Evolutionary conservation across 78 protist species (phyloP).

Genomic region (Emiliania huxleyi): DNA sequence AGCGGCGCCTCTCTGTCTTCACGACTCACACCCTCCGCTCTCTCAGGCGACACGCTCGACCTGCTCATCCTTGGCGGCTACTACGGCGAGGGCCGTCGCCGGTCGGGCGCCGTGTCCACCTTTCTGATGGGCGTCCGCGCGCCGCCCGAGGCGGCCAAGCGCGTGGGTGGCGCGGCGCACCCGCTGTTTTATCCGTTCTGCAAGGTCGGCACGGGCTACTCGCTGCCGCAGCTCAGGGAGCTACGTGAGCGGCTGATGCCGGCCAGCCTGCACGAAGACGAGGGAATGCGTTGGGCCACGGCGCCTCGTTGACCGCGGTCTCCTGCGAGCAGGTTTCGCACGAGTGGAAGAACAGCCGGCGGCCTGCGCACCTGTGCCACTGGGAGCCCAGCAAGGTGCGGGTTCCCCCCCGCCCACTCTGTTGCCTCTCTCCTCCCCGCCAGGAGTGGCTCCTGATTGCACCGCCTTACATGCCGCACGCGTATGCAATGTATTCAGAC

Average conservation of each 20-base stretch:
- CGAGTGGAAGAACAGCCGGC: too few species aligned
- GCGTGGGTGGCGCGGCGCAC: background rate
- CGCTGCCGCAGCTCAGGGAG: background rate
- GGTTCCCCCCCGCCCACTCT: too few species aligned
- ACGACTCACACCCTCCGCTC: too few species aligned
- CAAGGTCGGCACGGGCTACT: constrained; percentile 20
- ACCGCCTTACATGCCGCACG: too few species aligned
- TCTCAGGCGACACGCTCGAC: background rate
- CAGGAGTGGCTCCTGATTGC: too few species aligned
- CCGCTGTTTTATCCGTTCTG: background rate
- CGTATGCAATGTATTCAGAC: too few species aligned
- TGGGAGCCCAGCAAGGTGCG: background rate
- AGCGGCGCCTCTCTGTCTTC: too few species aligned
- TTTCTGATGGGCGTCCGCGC: background rate
- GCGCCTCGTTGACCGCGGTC: too few species aligned
- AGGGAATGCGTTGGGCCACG: background rate
- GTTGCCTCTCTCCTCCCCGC: too few species aligned
- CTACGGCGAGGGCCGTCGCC: background rate
- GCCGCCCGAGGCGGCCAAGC: background rate
- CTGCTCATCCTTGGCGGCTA: background rate
- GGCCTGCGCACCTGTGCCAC: background rate
- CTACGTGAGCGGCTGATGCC: background rate
- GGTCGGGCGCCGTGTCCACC: background rate
- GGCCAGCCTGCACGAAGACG: background rate
- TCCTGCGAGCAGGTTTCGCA: too few species aligned